phyloP scores from a whole-genome alignment of 2,329 filamentous ascomycete species.

The Pseudogymnoascus sp. region DNA sequence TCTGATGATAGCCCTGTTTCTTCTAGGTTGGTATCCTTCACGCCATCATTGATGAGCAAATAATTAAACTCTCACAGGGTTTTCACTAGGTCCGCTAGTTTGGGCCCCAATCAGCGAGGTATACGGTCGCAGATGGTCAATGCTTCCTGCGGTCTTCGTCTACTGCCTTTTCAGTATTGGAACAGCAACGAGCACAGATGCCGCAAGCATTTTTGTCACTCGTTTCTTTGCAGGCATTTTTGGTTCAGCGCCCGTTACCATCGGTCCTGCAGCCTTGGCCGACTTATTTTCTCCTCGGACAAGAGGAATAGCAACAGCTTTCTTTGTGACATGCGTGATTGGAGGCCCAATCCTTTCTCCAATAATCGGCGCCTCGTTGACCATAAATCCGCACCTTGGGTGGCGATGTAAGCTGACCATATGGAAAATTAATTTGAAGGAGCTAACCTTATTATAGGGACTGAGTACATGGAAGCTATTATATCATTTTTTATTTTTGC shows the following conservation, averaged over 20 bases:
- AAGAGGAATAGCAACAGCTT: slow-evolving; percentile 50
- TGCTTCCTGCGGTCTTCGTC: slow-evolving; percentile 48
- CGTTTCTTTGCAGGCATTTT: slow-evolving; percentile 60
- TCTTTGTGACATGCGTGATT: slow-evolving; percentile 61
- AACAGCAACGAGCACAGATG: slow-evolving; percentile 49
- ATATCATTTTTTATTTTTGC: no score
- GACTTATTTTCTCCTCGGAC: slow-evolving; percentile 50
- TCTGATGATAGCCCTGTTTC: slow-evolving; percentile 10
- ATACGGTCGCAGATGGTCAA: slow-evolving; percentile 52
- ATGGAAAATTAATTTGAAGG: slow-evolving; percentile 37
- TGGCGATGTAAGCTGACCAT: slow-evolving; percentile 32
- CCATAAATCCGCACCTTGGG: slow-evolving; percentile 29
- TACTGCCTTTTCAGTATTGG: slow-evolving; percentile 57
- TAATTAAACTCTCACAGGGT: slow-evolving; percentile 30
- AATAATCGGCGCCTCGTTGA: slow-evolving; percentile 26
- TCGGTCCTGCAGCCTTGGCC: slow-evolving; percentile 54
- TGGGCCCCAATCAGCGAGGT: slow-evolving; percentile 61
- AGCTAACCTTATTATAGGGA: slow-evolving; percentile 12
- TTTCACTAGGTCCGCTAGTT: slow-evolving; percentile 43
- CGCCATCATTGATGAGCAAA: slow-evolving; percentile 2
- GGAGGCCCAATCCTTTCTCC: slow-evolving; percentile 46
- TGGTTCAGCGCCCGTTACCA: slow-evolving; percentile 49
- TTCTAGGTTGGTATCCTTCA: neutral
- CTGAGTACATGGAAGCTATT: no score
- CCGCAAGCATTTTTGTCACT: slow-evolving; percentile 53